phyloP scores from a whole-genome alignment of 495 filamentous ascomycete species.

The Tuber microsphaerosporum region DNA sequence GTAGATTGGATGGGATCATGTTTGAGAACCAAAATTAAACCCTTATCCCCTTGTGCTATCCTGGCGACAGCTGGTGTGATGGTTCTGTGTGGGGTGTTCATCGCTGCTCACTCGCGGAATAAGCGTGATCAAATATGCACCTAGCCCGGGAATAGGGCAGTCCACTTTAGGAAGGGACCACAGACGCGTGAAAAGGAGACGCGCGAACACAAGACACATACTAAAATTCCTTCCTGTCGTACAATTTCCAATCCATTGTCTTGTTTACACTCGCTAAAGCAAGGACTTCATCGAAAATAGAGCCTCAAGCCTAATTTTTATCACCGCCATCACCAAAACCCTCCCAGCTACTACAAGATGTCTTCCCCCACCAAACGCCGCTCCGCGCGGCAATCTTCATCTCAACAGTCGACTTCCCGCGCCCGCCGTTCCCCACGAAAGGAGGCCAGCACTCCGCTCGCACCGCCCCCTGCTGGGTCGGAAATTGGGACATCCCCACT shows the following conservation, averaged over 20 bases:
- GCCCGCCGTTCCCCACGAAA: constrained; percentile 9
- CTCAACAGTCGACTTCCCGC: constrained; percentile 33
- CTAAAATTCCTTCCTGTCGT: neutral
- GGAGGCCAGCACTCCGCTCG: constrained; percentile 17
- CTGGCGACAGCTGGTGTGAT: neutral
- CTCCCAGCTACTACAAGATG: constrained; percentile 12
- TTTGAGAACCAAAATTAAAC: neutral
- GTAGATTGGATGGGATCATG: neutral
- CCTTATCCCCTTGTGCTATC: neutral
- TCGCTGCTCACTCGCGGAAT: constrained; percentile 12
- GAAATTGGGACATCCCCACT: constrained; percentile 24
- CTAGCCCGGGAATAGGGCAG: constrained; percentile 2
- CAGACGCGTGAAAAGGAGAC: constrained; percentile 27
- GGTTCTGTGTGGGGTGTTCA: neutral
- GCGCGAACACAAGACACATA: constrained; percentile 23
- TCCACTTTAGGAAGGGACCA: constrained; percentile 23
- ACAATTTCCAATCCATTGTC: neutral
- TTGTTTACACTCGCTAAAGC: neutral
- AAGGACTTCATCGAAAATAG: neutral
- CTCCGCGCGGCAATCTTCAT: constrained; percentile 22
- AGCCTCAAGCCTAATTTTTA: neutral
- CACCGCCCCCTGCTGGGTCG: constrained; percentile 19
- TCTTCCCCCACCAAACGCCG: constrained; percentile 37
- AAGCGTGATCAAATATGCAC: constrained; percentile 7
- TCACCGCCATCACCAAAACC: neutral